Conservation (phyloP, 345 rosid species). For the Streptanthus diversifolius region DNA sequence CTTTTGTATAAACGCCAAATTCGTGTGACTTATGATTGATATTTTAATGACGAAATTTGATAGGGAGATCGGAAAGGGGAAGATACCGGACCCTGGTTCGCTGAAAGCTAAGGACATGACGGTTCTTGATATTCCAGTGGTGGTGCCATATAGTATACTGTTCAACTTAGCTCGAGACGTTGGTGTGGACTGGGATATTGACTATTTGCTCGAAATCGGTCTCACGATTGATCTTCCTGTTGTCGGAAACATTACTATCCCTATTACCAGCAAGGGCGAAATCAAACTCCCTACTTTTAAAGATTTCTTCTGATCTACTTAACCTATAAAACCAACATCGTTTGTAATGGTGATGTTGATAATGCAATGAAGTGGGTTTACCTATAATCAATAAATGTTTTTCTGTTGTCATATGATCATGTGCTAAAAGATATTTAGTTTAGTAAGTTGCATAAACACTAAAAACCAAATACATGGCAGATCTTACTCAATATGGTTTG, state of each 20-base stretch:
- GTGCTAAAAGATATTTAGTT: not conserved
- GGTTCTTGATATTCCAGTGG: conserved; percentile 56
- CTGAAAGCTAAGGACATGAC: conserved; percentile 63
- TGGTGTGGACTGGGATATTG: conserved; percentile 88
- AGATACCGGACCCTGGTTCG: conserved; percentile 81
- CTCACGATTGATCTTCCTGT: conserved; percentile 76
- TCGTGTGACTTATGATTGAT: not conserved
- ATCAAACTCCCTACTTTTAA: conserved; percentile 76
- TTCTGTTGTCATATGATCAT: not conserved
- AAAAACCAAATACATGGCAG: not conserved
- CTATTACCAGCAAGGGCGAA: conserved; percentile 66
- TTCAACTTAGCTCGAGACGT: conserved; percentile 68
- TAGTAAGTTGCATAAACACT: not conserved
- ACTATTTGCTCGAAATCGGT: conserved; percentile 60
- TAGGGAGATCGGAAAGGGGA: conserved; percentile 79
- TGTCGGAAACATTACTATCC: conserved; percentile 63
- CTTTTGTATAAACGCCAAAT: not conserved
- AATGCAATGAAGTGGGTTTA: not conserved
- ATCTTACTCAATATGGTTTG: not conserved
- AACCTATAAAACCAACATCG: not conserved
- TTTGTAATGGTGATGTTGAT: not conserved
- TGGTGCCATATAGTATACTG: conserved; percentile 61
- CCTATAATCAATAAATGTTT: conserved; percentile 6
- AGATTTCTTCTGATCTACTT: conserved; percentile 21
- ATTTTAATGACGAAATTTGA: not conserved